phyloP scores from a whole-genome alignment of 2,329 filamentous ascomycete species.

The Verticillium nubilum region DNA sequence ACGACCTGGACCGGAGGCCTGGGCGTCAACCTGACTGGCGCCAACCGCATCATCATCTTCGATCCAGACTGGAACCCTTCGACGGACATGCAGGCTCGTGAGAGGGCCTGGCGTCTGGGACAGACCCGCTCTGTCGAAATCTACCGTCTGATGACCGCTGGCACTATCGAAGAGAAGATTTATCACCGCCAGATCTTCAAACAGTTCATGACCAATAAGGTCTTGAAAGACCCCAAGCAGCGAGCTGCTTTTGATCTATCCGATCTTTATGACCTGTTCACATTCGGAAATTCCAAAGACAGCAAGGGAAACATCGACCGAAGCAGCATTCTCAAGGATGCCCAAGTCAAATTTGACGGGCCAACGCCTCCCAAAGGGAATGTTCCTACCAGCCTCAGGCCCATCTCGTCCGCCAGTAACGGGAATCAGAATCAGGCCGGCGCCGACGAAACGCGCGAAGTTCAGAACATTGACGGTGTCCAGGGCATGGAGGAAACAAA shows the following conservation, averaged over 20 bases:
- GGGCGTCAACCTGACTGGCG: slow-evolving; percentile 90
- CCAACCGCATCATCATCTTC: slow-evolving; percentile 94
- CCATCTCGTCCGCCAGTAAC: slow-evolving; percentile 3
- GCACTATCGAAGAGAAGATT: slow-evolving; percentile 98
- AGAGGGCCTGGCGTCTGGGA: slow-evolving; percentile 90
- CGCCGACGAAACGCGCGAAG: slow-evolving; percentile 31
- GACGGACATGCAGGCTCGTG: slow-evolving; percentile 89
- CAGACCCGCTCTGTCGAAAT: slow-evolving; percentile 95
- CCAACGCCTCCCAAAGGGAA: slow-evolving; percentile 17
- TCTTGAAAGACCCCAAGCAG: slow-evolving; percentile 90
- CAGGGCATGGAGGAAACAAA: slow-evolving; percentile 61
- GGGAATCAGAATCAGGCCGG: slow-evolving; percentile 1
- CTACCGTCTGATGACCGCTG: slow-evolving; percentile 95
- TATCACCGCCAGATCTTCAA: slow-evolving; percentile 99
- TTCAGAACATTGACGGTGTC: slow-evolving; percentile 53
- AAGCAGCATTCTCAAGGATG: slow-evolving; percentile 79
- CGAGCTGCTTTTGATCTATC: slow-evolving; percentile 84
- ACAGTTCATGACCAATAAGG: slow-evolving; percentile 95
- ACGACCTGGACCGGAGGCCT: slow-evolving; percentile 94
- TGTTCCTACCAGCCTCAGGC: slow-evolving; percentile 4
- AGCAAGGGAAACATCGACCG: slow-evolving; percentile 69
- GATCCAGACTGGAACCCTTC: slow-evolving; percentile 99
- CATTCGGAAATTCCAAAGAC: slow-evolving; percentile 59
- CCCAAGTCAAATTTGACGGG: slow-evolving; percentile 51
- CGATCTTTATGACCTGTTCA: slow-evolving; percentile 90